Conservation (phyloP, 345 rosid species). For the Arabis alpina region DNA sequence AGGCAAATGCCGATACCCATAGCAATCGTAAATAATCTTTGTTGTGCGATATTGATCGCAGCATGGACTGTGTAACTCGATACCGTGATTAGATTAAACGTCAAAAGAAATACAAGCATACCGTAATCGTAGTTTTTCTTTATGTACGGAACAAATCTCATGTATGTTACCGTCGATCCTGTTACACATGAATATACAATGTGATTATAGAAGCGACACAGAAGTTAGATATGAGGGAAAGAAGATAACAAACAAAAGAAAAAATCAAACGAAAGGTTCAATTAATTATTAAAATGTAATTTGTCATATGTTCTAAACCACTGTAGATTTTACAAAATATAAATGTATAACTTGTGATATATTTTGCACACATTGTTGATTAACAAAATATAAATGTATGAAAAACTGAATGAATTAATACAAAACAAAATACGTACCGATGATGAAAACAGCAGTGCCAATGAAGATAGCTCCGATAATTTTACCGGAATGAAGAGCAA, state of each 20-base stretch:
- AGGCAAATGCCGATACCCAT: constrained; percentile 81
- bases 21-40: constrained; percentile 65
- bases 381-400: too few species aligned
- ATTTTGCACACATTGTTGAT: too few species aligned
- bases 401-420: neutral
- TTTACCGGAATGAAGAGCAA: constrained; percentile 51
- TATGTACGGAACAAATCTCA: constrained; percentile 78
- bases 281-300: neutral
- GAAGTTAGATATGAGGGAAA: neutral
- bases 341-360: too few species aligned
- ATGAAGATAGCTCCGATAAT: constrained; percentile 64
- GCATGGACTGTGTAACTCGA: constrained; percentile 68
- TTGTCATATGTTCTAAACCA: too few species aligned
- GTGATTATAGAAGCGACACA: neutral
- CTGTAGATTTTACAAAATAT: too few species aligned
- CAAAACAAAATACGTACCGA: constrained; percentile 54
- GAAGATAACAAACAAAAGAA: neutral
- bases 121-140: constrained; percentile 89
- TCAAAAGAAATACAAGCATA: constrained; percentile 78
- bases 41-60: constrained; percentile 61
- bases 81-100: constrained; percentile 80
- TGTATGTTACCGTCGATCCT: constrained; percentile 74
- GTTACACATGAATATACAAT: constrained; percentile 16
- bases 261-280: neutral
- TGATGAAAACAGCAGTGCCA: constrained; percentile 59